These are phyloP conservation scores for Sporisorium exsertum DNA, from an alignment of 1,284 basidiomycete genomes.

Conservation along the genomic window DNA sequence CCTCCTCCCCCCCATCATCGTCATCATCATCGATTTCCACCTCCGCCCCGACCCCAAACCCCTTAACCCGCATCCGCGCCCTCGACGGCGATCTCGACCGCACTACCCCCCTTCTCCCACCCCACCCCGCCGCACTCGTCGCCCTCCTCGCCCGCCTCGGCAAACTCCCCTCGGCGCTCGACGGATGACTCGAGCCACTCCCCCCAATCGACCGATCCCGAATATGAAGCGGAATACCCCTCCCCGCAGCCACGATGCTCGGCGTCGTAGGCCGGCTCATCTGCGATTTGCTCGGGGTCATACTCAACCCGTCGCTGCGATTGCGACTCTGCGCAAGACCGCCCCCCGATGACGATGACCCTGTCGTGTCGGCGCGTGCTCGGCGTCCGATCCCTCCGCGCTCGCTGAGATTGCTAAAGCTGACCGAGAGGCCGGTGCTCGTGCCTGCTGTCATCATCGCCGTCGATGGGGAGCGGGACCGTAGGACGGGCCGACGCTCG, in stretches of 20 bases:
- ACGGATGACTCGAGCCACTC: conserved; percentile 13
- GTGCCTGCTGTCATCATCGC: conserved; percentile 10
- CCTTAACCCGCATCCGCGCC: conserved; percentile 39
- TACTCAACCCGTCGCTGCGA: conserved; percentile 29
- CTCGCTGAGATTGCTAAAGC: conserved; percentile 42
- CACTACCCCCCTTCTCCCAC: conserved; percentile 6
- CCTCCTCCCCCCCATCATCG: conserved; percentile 55
- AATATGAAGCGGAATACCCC: conserved; percentile 26
- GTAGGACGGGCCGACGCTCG: conserved; percentile 55
- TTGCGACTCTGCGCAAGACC: conserved; percentile 3
- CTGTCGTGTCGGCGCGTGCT: conserved; percentile 37
- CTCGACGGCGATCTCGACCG: conserved; percentile 34
- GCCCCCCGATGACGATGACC: conserved; percentile 21
- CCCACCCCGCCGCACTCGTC: conserved; percentile 16
- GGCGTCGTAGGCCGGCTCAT: conserved; percentile 36
- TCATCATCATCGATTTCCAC: conserved; percentile 57
- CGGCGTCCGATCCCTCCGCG: conserved; percentile 17
- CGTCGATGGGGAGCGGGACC: conserved; percentile 56
- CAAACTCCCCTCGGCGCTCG: conserved; percentile 36
- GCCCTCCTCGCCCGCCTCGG: conserved; percentile 28
- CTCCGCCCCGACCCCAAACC: conserved; percentile 54
- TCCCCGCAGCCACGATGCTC: not conserved
- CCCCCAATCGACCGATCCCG: conserved; percentile 22
- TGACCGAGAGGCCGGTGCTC: conserved; percentile 40
- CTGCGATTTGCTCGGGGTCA: conserved; percentile 35